These are phyloP conservation scores for Wickerhamomyces xylosicus DNA, from an alignment of 805 yeast genomes.

Conservation along the genomic window DNA sequence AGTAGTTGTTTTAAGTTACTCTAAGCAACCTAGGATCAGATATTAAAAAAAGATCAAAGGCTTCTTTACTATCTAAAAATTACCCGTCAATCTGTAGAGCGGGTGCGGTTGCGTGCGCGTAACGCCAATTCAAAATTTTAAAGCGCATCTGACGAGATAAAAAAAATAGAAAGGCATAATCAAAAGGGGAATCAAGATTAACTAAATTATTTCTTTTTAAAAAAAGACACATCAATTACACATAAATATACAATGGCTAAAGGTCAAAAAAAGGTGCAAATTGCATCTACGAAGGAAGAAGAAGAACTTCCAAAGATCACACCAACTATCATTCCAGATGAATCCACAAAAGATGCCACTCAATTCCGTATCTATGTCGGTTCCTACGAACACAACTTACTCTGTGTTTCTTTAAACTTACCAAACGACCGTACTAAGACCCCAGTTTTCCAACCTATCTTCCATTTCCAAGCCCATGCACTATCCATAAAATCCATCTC, in stretches of 20 bases:
- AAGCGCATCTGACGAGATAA: too few relatives aligned
- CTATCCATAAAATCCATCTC: constrained; percentile 82
- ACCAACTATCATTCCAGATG: constrained; percentile 16
- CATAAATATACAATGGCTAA: not conserved
- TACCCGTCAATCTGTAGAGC: too few relatives aligned
- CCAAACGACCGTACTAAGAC: constrained; percentile 26
- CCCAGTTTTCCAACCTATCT: constrained; percentile 81
- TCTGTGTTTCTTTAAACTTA: constrained; percentile 72
- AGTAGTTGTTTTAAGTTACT: too few relatives aligned
- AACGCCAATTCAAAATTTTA: too few relatives aligned
- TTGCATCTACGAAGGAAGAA: constrained; percentile 1
- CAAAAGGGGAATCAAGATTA: too few relatives aligned
- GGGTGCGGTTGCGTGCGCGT: too few relatives aligned
- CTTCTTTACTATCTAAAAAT: too few relatives aligned
- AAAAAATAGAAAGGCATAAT: too few relatives aligned
- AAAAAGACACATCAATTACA: too few relatives aligned
- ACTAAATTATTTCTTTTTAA: too few relatives aligned
- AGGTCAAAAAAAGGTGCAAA: constrained; percentile 5
- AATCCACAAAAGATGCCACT: constrained; percentile 3
- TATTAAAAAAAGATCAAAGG: too few relatives aligned
- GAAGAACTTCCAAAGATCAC: constrained; percentile 11
- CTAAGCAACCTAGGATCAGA: too few relatives aligned
- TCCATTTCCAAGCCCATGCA: constrained; percentile 93
- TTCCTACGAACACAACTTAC: constrained; percentile 86
- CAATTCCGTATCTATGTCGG: constrained; percentile 83